Conservation (phyloP, 805 yeast genomes). For the Cyberlindnera nakhonratchasimensis region DNA sequence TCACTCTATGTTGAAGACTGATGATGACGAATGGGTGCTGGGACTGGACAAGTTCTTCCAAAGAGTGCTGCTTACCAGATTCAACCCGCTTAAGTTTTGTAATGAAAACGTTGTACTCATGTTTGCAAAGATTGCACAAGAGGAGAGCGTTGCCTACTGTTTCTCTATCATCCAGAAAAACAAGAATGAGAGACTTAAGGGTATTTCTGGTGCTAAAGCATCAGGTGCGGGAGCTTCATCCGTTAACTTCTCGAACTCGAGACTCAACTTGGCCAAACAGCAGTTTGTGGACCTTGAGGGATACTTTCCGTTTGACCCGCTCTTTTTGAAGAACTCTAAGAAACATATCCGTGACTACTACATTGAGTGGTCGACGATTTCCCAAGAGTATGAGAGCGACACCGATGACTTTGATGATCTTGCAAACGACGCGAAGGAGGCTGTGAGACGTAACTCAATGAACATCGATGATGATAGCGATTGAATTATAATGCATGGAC, state of each 20-base stretch:
- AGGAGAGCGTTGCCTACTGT: constrained; percentile 87
- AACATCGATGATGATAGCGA: constrained; percentile 14
- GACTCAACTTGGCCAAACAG: constrained; percentile 51
- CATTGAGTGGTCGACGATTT: constrained; percentile 82
- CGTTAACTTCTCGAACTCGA: constrained; percentile 21
- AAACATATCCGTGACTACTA: constrained; percentile 51
- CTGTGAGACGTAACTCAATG: constrained; percentile 22
- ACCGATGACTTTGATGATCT: constrained; percentile 44
- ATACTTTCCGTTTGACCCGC: constrained; percentile 96
- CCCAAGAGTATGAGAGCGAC: constrained; percentile 50
- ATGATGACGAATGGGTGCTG: constrained; percentile 62
- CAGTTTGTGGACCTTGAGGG: constrained; percentile 88
- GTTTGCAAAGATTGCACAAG: constrained; percentile 90
- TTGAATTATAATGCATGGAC: not conserved
- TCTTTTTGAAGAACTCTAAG: constrained; percentile 64
- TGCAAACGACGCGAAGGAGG: constrained; percentile 23
- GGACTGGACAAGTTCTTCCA: constrained; percentile 83
- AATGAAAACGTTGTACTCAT: constrained; percentile 90
- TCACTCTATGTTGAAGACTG: constrained; percentile 51
- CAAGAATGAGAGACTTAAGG: constrained; percentile 47
- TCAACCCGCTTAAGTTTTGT: constrained; percentile 91
- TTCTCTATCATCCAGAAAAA: constrained; percentile 90
- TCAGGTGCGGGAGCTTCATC: not conserved
- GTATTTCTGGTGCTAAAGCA: constrained; percentile 33
- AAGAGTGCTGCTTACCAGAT: constrained; percentile 77